These are phyloP conservation scores for Protomyces gravidus DNA, from an alignment of 1,139 yeast species.

Conservation along the genomic window DNA sequence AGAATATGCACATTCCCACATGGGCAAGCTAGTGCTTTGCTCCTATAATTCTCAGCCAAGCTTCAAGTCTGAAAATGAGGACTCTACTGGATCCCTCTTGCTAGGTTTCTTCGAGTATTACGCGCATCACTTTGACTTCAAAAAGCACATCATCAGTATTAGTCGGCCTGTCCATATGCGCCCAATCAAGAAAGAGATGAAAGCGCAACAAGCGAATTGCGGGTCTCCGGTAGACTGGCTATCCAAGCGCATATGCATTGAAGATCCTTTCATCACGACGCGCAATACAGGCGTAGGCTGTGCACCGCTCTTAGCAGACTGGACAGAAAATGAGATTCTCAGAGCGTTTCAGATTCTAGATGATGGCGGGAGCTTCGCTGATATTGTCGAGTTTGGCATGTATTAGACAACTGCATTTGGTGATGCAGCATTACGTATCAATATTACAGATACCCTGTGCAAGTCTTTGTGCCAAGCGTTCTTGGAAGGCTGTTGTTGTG, in stretches of 20 bases:
- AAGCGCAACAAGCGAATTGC: background rate
- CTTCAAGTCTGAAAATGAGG: slow-evolving; percentile 32
- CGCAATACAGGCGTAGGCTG: slow-evolving; percentile 25
- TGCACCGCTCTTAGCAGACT: slow-evolving; percentile 6
- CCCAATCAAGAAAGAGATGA: slow-evolving; percentile 8
- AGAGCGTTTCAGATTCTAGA: slow-evolving; percentile 4
- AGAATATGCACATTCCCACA: slow-evolving; percentile 28
- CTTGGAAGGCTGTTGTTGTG: background rate
- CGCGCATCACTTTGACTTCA: slow-evolving; percentile 35
- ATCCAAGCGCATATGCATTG: slow-evolving; percentile 14
- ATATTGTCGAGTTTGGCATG: slow-evolving; percentile 10
- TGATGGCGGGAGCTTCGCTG: slow-evolving; percentile 22
- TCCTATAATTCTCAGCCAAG: slow-evolving; percentile 31
- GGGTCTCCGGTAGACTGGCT: slow-evolving; percentile 6
- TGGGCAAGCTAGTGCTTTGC: slow-evolving; percentile 35
- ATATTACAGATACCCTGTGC: no score
- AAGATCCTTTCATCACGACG: slow-evolving; percentile 17
- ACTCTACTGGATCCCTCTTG: slow-evolving; percentile 34
- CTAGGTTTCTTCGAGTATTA: slow-evolving; percentile 36
- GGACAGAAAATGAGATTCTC: slow-evolving; percentile 14
- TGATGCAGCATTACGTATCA: no score
- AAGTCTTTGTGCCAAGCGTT: background rate
- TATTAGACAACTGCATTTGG: background rate
- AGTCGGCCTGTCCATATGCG: background rate
- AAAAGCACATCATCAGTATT: slow-evolving; percentile 29